Percentiles rank a stretch among this genome's conserved stretches.
phyloP scores from a whole-genome alignment of 2,329 filamentous ascomycete genomes.

The Talaromyces islandicus region DNA sequence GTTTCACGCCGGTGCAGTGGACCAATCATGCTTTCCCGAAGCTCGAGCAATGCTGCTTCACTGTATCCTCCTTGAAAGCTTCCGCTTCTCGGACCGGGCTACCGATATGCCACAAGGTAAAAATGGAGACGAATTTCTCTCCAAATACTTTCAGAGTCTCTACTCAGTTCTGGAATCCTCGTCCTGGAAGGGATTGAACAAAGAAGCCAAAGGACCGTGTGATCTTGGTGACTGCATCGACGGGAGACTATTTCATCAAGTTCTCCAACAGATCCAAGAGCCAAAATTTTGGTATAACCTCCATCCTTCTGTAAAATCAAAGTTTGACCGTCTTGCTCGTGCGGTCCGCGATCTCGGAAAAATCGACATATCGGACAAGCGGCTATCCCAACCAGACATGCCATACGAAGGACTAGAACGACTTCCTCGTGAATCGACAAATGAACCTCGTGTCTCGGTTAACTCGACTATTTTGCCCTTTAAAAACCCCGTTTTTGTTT shows the following conservation, averaged over 20 bases:
- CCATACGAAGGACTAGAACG: too few species aligned
- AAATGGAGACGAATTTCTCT: background rate
- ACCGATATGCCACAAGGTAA: background rate
- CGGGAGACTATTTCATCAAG: background rate
- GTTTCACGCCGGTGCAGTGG: background rate
- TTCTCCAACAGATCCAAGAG: background rate
- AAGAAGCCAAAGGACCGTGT: background rate
- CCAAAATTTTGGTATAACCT: background rate
- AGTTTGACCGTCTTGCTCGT: background rate
- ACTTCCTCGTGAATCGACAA: too few species aligned
- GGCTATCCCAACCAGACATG: background rate
- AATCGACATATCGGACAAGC: background rate
- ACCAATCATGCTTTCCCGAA: background rate
- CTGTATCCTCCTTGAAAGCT: background rate
- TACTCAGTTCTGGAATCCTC: background rate
- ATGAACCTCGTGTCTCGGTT: background rate
- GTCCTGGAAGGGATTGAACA: background rate
- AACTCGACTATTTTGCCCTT: background rate
- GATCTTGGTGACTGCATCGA: background rate
- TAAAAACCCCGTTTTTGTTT: background rate
- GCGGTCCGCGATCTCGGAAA: background rate
- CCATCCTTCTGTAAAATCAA: background rate
- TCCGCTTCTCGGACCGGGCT: background rate
- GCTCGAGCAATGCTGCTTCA: background rate
- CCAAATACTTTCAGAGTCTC: background rate